Percentiles rank a stretch among this genome's conserved stretches.
Evolutionary conservation across 2,329 filamentous ascomycete genomes (phyloP).

Genomic region (Didymella glomerata): DNA sequence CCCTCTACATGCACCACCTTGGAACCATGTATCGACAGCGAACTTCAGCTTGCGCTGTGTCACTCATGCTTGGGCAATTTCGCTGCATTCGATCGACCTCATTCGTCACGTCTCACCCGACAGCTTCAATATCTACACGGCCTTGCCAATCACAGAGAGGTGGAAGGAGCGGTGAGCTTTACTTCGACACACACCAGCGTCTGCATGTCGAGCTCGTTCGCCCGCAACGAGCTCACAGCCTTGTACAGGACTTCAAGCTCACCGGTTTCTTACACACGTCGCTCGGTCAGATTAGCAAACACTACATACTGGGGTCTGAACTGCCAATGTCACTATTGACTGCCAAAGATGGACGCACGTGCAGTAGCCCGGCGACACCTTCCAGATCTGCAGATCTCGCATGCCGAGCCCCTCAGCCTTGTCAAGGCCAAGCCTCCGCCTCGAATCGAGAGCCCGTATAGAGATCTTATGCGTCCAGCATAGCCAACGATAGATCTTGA

Average conservation of each 20-base stretch:
- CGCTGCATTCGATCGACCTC: neutral
- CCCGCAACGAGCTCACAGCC: neutral
- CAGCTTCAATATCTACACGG: neutral
- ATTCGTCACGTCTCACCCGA: constrained; percentile 8
- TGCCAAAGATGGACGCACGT: constrained; percentile 4
- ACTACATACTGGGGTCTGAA: neutral
- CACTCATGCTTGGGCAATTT: constrained; percentile 4
- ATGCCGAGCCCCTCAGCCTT: constrained; percentile 6
- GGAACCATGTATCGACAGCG: neutral
- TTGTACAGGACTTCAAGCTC: constrained; percentile 1
- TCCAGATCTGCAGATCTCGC: constrained; percentile 6
- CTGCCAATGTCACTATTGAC: neutral
- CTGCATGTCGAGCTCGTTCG: neutral
- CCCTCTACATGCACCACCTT: constrained; percentile 2
- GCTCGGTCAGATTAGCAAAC: neutral
- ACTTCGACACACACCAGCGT: neutral
- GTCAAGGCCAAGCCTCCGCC: neutral
- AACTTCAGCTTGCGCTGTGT: constrained; percentile 17
- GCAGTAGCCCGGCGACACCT: constrained; percentile 9
- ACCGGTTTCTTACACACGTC: constrained; percentile 20
- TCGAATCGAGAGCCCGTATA: neutral
- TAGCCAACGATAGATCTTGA: neutral
- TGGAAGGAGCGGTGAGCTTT: constrained; percentile 19
- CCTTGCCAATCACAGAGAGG: constrained; percentile 1
- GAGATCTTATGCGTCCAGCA: neutral